A percentile compares a stretch with the other conserved stretches of the same genome.
phyloP scores from a whole-genome alignment of 106 monocot species.

The Acorus gramineus region DNA sequence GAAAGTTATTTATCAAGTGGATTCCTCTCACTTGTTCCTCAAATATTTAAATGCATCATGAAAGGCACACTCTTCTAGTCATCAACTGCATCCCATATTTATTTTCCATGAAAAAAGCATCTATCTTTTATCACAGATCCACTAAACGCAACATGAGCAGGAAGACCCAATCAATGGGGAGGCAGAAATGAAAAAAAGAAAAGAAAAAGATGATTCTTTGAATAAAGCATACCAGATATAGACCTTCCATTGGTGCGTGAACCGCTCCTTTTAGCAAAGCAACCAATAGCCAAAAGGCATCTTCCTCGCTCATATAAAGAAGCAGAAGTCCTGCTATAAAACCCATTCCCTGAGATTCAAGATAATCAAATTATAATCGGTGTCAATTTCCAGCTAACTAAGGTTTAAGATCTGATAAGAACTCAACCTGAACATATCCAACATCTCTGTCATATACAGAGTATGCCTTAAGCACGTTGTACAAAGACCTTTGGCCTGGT shows the following conservation, averaged over 20 bases:
- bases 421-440: constrained; percentile 94
- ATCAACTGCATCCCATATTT: too few species aligned
- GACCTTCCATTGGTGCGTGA: constrained; percentile 96
- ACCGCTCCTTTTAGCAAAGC: constrained; percentile 95
- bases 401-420: neutral
- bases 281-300: constrained; percentile 99
- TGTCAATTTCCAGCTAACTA: too few species aligned
- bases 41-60: too few species aligned
- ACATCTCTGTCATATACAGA: constrained; percentile 97
- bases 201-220: neutral
- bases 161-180: neutral
- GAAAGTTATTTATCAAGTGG: too few species aligned
- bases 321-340: constrained; percentile 85
- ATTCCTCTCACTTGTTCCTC: too few species aligned
- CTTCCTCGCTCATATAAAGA: constrained; percentile 99
- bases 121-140: too few species aligned
- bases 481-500: constrained; percentile 91
- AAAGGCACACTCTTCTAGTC: too few species aligned
- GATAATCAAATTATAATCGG: constrained; percentile 2
- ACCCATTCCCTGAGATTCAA: constrained; percentile 85
- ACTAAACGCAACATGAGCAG: neutral
- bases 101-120: too few species aligned
- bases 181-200: neutral
- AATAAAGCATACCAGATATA: constrained; percentile 59
- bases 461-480: constrained; percentile 96